A percentile compares a stretch with the other conserved stretches of the same genome.
phyloP scores from a whole-genome alignment of 116 monocot species.

The Iris pallida region DNA sequence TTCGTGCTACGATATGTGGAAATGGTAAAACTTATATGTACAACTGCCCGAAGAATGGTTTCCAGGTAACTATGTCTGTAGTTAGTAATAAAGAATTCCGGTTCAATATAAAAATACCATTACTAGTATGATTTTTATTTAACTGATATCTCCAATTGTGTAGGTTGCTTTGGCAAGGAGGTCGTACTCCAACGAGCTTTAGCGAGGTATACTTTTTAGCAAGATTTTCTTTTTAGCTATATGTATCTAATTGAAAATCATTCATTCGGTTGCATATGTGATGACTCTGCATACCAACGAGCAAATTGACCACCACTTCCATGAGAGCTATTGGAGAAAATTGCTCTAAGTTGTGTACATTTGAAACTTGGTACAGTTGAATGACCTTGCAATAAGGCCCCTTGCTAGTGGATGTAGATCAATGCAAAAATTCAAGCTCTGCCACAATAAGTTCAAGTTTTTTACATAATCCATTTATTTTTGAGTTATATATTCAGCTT shows the following conservation, averaged over 20 bases:
- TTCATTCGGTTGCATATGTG: not conserved
- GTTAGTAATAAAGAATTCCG: too few relatives aligned
- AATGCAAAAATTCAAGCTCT: conserved; percentile 42
- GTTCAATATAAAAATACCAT: too few relatives aligned
- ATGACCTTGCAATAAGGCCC: conserved; percentile 40
- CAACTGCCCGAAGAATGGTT: too few relatives aligned
- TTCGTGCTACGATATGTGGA: too few relatives aligned
- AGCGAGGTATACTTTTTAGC: conserved; percentile 43
- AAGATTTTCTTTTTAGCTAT: not conserved
- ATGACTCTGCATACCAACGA: conserved; percentile 3
- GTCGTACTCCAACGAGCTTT: conserved; percentile 66
- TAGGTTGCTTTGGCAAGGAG: too few relatives aligned
- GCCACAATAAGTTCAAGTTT: conserved; percentile 42
- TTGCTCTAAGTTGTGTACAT: conserved; percentile 41
- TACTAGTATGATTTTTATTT: too few relatives aligned
- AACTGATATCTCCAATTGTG: too few relatives aligned
- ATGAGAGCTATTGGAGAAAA: conserved; percentile 44
- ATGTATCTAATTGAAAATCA: not conserved
- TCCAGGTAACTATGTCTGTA: too few relatives aligned
- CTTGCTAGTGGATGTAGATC: conserved; percentile 48
- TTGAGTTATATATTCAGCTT: not conserved
- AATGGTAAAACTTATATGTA: too few relatives aligned
- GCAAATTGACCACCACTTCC: conserved; percentile 32
- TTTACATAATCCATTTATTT: not conserved
- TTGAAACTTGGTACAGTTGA: conserved; percentile 33